Base-by-base conservation (phyloP, 345 rosid species). In the Iberis pinnata region DNA sequence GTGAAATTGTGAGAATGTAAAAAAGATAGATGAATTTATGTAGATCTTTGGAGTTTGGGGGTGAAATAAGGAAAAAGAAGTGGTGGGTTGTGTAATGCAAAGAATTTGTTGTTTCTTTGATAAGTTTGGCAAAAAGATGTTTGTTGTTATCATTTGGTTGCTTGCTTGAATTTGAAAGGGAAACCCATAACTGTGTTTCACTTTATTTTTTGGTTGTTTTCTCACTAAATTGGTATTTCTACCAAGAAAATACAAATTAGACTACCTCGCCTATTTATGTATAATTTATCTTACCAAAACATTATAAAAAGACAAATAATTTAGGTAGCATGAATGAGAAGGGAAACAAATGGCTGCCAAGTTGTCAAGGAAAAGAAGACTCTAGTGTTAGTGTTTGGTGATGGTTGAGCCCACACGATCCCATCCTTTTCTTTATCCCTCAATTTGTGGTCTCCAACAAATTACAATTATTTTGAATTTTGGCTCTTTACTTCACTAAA, bases 401-500 rank as follows among this genome's bases (percentile, higher is more conserved):
- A 64, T 56, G 37, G 27, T 49, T 65, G 58, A 65, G 64, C 48
- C 60, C 31, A 65, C 64, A 50, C 38, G 64, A 58, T 58, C 70
- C 59, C 22, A 27, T 58, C 64, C 26, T 50, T 65, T 58, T 33
- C 57, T 33, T 22, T 43, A 17, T 42, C 19, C 2, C 19, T 18
- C 60, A 49, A 65, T 41, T 65, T 58, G 70, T 49, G 51, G 16
- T 43, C 49, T 11, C 47, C 9, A 18, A 36, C 39, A 42, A 38
- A 2, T 43, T 35, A 56, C 25, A 56, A n/a, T 17, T 42, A 18
- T 50, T 33, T 17, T 43, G 4, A 8, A 36, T 12, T 18, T 43
- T 65, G 47, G 53, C 53, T 57, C 12, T 56, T 56, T 20, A 15
- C 29, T 13, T 63, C 36, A 39, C 17, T 25, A 18, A 49, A 65